These are phyloP conservation scores for Coleophoma cylindrospora DNA, from an alignment of 2,329 filamentous ascomycete species.

Conservation along the genomic window DNA sequence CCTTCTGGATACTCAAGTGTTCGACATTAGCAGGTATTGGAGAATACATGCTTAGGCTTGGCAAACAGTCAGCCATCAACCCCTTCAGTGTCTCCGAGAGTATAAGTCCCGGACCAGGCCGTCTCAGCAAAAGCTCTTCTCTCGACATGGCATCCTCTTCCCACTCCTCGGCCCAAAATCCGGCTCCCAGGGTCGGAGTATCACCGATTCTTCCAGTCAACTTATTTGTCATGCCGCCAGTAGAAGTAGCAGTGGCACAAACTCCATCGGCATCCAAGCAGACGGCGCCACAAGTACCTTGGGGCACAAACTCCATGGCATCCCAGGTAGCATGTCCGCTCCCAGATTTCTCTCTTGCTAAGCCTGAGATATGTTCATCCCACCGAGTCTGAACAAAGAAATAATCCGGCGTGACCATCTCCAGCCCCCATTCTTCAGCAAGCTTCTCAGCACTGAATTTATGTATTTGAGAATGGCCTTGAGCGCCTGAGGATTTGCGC, in stretches of 20 bases:
- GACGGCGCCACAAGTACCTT: conserved; percentile 81
- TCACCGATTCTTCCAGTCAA: conserved; percentile 80
- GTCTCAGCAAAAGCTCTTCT: conserved; percentile 10
- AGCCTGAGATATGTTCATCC: conserved; percentile 68
- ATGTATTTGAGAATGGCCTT: conserved; percentile 66
- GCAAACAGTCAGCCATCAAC: conserved; percentile 56
- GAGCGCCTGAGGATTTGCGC: conserved; percentile 33
- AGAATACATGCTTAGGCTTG: conserved; percentile 32
- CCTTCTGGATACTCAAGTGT: conserved; percentile 22
- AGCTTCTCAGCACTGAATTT: conserved; percentile 65
- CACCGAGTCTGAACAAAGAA: conserved; percentile 76
- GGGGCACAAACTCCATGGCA: conserved; percentile 63
- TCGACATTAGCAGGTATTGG: conserved; percentile 16
- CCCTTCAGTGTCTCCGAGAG: conserved; percentile 39
- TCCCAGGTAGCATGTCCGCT: conserved; percentile 48
- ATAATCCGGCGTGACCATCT: conserved; percentile 61
- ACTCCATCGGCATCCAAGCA: conserved; percentile 73
- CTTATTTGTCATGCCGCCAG: conserved; percentile 85
- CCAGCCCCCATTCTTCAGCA: conserved; percentile 63
- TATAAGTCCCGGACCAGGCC: conserved; percentile 28
- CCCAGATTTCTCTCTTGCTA: conserved; percentile 40
- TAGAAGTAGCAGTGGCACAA: conserved; percentile 62
- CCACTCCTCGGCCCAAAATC: conserved; percentile 91
- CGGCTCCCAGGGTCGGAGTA: conserved; percentile 77
- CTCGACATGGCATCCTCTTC: conserved; percentile 36